A percentile compares a stretch with the other conserved stretches of the same genome.
Conservation (phyloP, 805 yeast genomes). For the Wickerhamomyces sydowiorum region DNA sequence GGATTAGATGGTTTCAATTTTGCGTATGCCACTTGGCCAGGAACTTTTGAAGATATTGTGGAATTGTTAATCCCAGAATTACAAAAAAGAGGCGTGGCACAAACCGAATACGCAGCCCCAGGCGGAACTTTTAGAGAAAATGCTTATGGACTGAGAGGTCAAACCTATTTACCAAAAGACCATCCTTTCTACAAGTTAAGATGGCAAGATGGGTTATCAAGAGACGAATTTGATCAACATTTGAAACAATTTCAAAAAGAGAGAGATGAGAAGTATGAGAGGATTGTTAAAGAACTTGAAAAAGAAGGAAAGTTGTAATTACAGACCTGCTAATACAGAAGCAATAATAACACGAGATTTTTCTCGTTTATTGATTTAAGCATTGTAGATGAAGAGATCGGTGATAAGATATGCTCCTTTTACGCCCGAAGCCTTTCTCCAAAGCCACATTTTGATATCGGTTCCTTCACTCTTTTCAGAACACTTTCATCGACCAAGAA, state of each 20-base stretch:
- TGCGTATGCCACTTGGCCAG: conserved; percentile 34
- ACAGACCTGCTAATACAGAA: not conserved
- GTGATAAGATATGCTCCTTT: no score
- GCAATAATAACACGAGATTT: no score
- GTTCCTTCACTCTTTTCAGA: no score
- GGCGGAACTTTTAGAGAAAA: conserved; percentile 8
- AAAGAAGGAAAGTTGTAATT: conserved; percentile 1
- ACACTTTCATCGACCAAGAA: no score
- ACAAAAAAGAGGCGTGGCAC: conserved; percentile 27
- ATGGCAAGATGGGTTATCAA: conserved; percentile 1
- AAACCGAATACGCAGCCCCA: conserved; percentile 25
- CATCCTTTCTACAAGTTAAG: conserved; percentile 4
- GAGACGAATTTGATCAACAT: conserved; percentile 4
- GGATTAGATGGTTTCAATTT: conserved; percentile 40
- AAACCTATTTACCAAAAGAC: conserved; percentile 3
- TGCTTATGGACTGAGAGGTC: conserved; percentile 4
- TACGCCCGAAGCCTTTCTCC: no score
- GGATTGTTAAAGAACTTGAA: not conserved
- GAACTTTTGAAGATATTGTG: conserved; percentile 34
- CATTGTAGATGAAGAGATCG: no score
- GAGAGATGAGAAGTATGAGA: conserved; percentile 1
- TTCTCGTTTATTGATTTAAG: no score
- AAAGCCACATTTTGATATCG: no score
- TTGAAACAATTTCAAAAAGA: not conserved
- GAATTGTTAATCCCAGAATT: conserved; percentile 33